These are phyloP conservation scores for Misopates orontium DNA, from an alignment of 257 asterid genomes.

Conservation along the genomic window DNA sequence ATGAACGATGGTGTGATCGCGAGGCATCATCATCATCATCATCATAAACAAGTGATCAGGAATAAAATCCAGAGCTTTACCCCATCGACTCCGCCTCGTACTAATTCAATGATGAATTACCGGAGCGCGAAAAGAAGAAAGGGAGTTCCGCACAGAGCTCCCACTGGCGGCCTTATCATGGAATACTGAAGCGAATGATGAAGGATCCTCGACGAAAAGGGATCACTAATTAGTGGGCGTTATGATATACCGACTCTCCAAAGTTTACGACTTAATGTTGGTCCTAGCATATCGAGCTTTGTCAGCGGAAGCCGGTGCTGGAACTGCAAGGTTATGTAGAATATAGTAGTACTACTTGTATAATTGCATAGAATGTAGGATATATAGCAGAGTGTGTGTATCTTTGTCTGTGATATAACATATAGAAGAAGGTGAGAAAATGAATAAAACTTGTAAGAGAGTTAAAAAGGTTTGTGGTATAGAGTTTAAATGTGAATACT, in stretches of 20 bases:
- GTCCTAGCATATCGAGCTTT: conserved; percentile 41
- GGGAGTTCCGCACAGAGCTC: conserved; percentile 55
- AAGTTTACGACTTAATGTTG: too few species aligned
- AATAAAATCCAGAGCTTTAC: conserved; percentile 40
- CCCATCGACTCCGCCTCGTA: conserved; percentile 48
- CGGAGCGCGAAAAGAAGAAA: conserved; percentile 41
- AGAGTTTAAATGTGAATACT: conserved; percentile 9
- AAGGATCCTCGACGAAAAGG: too few species aligned
- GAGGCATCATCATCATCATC: too few species aligned
- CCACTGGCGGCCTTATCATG: conserved; percentile 42
- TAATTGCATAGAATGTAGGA: conserved; percentile 17
- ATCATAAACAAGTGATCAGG: conserved; percentile 25
- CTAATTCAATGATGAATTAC: conserved; percentile 23
- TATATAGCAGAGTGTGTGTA: too few species aligned
- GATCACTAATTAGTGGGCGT: too few species aligned
- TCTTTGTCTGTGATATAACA: conserved; percentile 22
- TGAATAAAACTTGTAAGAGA: conserved; percentile 19
- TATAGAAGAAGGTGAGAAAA: conserved; percentile 19
- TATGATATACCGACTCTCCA: too few species aligned
- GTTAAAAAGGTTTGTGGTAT: neutral
- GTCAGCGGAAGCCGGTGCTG: conserved; percentile 47
- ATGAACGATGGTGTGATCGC: conserved; percentile 15
- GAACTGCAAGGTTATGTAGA: conserved; percentile 22
- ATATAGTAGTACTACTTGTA: conserved; percentile 10
- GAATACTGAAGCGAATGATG: conserved; percentile 20